Base-by-base conservation (phyloP, 225 moss, liverwort and hornwort genomes). In the Physcomitrellopsis africana region DNA sequence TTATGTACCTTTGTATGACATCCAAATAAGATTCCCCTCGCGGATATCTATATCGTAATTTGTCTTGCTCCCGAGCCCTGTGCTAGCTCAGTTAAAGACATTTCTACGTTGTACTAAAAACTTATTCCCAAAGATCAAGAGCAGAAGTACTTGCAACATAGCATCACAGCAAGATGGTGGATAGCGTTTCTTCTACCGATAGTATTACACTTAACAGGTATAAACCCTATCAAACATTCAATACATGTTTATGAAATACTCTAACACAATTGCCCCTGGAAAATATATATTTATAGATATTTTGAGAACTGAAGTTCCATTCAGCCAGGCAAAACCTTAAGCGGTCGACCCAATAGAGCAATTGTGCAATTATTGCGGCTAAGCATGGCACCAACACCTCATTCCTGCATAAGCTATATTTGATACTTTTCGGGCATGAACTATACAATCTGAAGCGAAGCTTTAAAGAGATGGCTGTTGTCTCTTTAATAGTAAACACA, bases 1-100 rank as follows among this genome's bases (percentile, higher is more conserved):
- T 41, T 32, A 22, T 52, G 48, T 81, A 86, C 95, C 99, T 90
- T 81, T 99, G 99, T 70, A 99, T 99, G 62, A 99, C 99, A 86
- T 99, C 99, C 72, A 99, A 77, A 63, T 99, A 99, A 45, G 99
- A 99, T 85, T 99, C 99, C 45, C 99, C 99, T 27, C 99, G 91
- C 72, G 99, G 93, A 89, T 99, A 99, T 65, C 99, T 87, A 76
- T 99, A 99, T 58, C 99, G 87, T 15, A 99, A 77, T 78, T 99
- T 99, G 73, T 99, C 99, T 78, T 90, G 85, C 82, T 92, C 90
- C 74, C 97, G 85, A 66, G 94, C 92, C 81, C 96, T 97, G 89
- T 41, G 16, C 29, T 11, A 74, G 66, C 46, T 75, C 12, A 56
- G 47, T 57, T 63, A 78, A 19, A 27, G 22, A 61, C 53, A 68